phyloP scores from a whole-genome alignment of 2,329 filamentous ascomycete species.

The Dothideomycetes sp. region DNA sequence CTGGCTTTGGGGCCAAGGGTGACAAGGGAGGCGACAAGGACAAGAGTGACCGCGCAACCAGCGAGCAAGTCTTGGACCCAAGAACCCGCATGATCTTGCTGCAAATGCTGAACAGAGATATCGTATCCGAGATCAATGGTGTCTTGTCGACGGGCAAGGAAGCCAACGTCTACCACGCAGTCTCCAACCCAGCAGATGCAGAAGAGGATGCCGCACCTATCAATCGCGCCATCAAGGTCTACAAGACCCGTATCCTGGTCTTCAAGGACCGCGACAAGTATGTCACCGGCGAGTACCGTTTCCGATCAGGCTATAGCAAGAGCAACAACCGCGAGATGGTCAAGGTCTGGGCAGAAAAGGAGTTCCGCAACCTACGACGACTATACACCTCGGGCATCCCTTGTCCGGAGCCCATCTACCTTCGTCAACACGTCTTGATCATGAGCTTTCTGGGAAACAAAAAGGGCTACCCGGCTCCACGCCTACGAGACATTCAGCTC shows the following conservation, averaged over 20 bases:
- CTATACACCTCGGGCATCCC: slow-evolving; percentile 77
- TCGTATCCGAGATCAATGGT: slow-evolving; percentile 85
- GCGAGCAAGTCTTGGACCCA: slow-evolving; percentile 88
- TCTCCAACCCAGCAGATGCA: slow-evolving; percentile 47
- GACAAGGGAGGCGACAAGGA: slow-evolving; percentile 56
- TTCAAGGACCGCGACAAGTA: slow-evolving; percentile 98
- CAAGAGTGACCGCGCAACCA: slow-evolving; percentile 86
- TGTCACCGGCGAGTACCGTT: slow-evolving; percentile 87
- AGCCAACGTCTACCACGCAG: slow-evolving; percentile 92
- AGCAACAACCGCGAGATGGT: slow-evolving; percentile 95
- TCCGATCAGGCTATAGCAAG: slow-evolving; percentile 85
- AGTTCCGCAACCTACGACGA: slow-evolving; percentile 84
- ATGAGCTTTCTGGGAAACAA: slow-evolving; percentile 88
- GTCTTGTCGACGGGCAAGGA: slow-evolving; percentile 96
- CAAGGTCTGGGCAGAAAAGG: slow-evolving; percentile 97
- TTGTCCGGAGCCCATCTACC: slow-evolving; percentile 76
- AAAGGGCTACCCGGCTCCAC: slow-evolving; percentile 78
- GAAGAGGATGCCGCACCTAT: slow-evolving; percentile 34
- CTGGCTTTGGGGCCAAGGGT: slow-evolving; percentile 39
- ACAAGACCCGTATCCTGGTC: slow-evolving; percentile 94
- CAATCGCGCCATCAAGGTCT: slow-evolving; percentile 91
- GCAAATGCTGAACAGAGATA: slow-evolving; percentile 87
- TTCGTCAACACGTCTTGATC: slow-evolving; percentile 88
- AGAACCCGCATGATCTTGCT: slow-evolving; percentile 90
- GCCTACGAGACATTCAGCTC: slow-evolving; percentile 77